Percentiles rank a stretch among this genome's conserved stretches.
Conservation (phyloP, 352 stramenopile species). For the Globisporangium apiculatum region DNA sequence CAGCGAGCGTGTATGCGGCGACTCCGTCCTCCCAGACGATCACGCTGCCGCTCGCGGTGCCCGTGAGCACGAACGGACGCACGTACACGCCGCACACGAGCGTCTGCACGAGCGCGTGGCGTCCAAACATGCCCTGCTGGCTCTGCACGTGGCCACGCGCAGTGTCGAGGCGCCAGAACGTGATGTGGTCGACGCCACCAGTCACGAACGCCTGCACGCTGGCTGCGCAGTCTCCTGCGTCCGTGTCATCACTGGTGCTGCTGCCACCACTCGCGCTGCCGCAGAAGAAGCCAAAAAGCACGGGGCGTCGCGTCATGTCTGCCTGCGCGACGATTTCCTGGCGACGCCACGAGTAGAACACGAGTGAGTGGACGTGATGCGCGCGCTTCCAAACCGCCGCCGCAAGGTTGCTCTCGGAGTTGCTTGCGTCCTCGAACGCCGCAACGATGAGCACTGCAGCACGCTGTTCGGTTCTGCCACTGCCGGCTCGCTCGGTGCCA, state of each 20-base stretch:
- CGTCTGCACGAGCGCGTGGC: slow-evolving; percentile 46
- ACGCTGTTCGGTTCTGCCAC: background rate
- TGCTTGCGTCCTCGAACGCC: slow-evolving; percentile 19
- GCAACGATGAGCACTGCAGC: slow-evolving; percentile 16
- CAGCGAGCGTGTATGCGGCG: slow-evolving; percentile 33
- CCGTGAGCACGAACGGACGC: slow-evolving; percentile 43
- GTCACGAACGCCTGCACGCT: slow-evolving; percentile 32
- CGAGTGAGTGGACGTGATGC: slow-evolving; percentile 33
- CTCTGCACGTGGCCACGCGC: slow-evolving; percentile 36
- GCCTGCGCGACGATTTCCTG: slow-evolving; percentile 18
- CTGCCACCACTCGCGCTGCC: background rate
- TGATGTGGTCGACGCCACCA: slow-evolving; percentile 63
- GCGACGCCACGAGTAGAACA: slow-evolving; percentile 39
- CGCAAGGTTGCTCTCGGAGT: slow-evolving; percentile 27
- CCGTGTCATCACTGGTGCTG: background rate
- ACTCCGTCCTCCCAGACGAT: slow-evolving; percentile 52
- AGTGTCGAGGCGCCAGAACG: slow-evolving; percentile 49
- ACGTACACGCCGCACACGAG: slow-evolving; percentile 34
- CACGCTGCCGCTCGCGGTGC: slow-evolving; percentile 35
- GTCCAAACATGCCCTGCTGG: slow-evolving; percentile 62
- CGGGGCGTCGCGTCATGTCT: slow-evolving; percentile 44
- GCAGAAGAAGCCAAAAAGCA: slow-evolving; percentile 52
- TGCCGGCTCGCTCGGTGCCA: background rate
- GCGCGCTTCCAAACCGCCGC: slow-evolving; percentile 46
- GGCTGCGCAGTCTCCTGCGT: background rate